These are phyloP conservation scores for Solanum pimpinellifolium DNA, from an alignment of 257 asterid species.

Conservation along the genomic window DNA sequence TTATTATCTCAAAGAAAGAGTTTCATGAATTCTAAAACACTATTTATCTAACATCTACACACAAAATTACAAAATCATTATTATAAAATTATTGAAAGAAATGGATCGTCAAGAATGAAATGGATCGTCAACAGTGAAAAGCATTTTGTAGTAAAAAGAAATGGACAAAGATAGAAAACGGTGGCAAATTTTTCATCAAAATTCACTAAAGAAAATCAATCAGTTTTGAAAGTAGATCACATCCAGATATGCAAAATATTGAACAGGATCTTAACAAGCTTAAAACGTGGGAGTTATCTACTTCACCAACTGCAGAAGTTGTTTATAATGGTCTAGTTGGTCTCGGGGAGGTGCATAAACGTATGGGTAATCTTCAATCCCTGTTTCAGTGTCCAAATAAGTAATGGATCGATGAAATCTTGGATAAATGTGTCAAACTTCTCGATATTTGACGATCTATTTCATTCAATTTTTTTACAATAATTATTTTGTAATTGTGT, in stretches of 20 bases:
- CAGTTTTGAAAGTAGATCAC: conserved; percentile 21
- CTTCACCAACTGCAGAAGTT: neutral
- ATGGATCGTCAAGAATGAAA: too few species aligned
- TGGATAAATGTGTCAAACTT: conserved; percentile 3
- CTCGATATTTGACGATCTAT: neutral
- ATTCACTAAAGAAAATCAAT: conserved; percentile 9
- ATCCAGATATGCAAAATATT: conserved; percentile 13
- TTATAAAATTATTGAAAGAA: too few species aligned
- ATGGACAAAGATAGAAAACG: neutral
- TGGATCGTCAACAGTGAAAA: too few species aligned
- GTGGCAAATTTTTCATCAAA: conserved; percentile 17
- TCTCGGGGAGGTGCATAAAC: neutral
- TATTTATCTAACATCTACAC: too few species aligned
- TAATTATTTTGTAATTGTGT: too few species aligned
- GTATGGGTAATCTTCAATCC: conserved; percentile 1
- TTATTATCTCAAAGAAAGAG: too few species aligned
- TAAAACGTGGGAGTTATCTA: neutral
- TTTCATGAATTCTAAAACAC: too few species aligned
- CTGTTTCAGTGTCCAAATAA: neutral
- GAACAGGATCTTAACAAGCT: conserved; percentile 17
- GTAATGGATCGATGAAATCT: neutral
- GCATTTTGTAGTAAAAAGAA: too few species aligned
- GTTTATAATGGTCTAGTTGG: neutral
- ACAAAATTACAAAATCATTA: too few species aligned
- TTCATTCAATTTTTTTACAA: too few species aligned